Evolutionary conservation across 2,329 filamentous ascomycete species (phyloP).

Genomic region (Mollisiaceae sp.): DNA sequence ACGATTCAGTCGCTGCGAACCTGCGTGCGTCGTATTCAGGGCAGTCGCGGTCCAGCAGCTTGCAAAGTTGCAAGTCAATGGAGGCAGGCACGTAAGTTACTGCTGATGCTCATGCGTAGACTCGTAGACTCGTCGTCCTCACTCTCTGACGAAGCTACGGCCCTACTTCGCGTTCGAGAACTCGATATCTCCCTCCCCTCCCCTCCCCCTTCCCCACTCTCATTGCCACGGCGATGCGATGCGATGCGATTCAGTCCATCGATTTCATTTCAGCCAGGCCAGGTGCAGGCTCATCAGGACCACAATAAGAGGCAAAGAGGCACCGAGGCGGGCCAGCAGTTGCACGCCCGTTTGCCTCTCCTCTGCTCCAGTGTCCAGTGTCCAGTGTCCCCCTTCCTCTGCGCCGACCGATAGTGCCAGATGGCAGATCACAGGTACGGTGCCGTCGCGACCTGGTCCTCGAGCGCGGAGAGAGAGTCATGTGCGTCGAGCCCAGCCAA

Average conservation of each 20-base stretch:
- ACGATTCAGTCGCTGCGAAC: background rate
- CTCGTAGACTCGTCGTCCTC: background rate
- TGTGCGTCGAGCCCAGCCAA: background rate
- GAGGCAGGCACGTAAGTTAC: too few species aligned
- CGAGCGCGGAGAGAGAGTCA: conserved; percentile 1
- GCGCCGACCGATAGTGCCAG: background rate
- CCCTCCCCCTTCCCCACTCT: background rate
- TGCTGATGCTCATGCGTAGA: background rate
- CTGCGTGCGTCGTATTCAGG: background rate
- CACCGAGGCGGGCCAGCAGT: background rate
- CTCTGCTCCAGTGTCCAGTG: background rate
- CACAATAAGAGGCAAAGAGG: background rate
- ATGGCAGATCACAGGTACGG: background rate
- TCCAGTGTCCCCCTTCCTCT: background rate
- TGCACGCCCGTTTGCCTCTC: conserved; percentile 3
- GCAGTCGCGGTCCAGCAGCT: too few species aligned
- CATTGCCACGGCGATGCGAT: background rate
- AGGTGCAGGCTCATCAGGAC: background rate
- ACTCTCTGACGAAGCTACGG: background rate
- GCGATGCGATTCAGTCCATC: background rate
- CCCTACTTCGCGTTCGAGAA: conserved; percentile 6
- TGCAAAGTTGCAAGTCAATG: too few species aligned
- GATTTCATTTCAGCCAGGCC: conserved; percentile 1
- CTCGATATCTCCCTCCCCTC: background rate
- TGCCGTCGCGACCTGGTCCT: background rate